Base-by-base conservation (phyloP, 352 stramenopile genomes). In the Phytophthora europaea region DNA sequence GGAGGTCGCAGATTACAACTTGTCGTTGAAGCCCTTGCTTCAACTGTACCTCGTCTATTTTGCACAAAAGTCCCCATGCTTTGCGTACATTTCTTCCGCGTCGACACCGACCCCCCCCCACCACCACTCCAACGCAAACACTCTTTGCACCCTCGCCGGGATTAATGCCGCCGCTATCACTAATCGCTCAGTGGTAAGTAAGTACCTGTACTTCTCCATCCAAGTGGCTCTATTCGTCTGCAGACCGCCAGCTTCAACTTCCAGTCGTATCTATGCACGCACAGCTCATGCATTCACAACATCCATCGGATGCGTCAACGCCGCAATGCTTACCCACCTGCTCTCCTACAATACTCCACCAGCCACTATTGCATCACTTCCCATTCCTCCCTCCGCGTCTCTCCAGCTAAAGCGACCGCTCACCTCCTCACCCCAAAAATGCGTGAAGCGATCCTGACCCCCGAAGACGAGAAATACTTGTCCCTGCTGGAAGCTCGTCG, bases 381-480 rank as follows among this genome's bases (percentile, higher is more conserved):
- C 36, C 36, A 45, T 45, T 45, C 36, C 4, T 45, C 36, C 36
- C 13, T 45, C 36, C 36, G 36, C 36, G 36, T 45, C 13, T 45
- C 36, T 45, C 36, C 36, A 50, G 13, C 18, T 0, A 15, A 10
- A 33, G 48, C 40, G 20, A 55, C 34, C 31, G 4, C 22, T 58
- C 50, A n/a, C 18, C n/a, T 2, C 26, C 26, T 23, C 16, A 22
- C 8, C 43, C 16, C 43, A 22, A 31, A 31, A 31, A 87, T 89
- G 82, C 82, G 82, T 61, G 59, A 78, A 33, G 78, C 78, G n/a
- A 23, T 76, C 31, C 70, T 90, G 40, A 80, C 82, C 6, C 51
- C 61, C 13, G 78, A 90, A 64, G 82, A 89, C 58, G 75, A 89
- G 26, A 26, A 75, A 48, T 85, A 76, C 52, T 61, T 90, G 45